Evolutionary conservation across 2,329 filamentous ascomycete species (phyloP), one percentile per base, ranked within the genome.

Genomic region (Rosellinia necatrix): DNA sequence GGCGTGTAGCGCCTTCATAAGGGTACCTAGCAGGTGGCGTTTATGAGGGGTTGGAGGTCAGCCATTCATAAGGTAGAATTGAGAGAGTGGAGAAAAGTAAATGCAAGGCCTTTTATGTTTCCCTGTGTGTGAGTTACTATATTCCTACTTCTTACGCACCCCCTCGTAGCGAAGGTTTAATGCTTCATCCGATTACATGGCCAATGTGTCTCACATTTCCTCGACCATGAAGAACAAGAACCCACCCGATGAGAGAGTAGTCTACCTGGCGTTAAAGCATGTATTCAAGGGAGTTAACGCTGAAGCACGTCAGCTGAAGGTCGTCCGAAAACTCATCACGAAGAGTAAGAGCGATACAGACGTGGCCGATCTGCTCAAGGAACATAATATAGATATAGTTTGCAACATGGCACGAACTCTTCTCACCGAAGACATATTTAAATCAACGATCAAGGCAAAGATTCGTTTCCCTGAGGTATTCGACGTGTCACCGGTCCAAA

Each of bases 211-310:
- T 25, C 13, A 21, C 4, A 21, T 15, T 17, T 17, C 8, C 8
- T 5, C 6, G 9, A 7, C 30, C 2, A 57, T 49, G 49, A 49
- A 49, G 30, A 35, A 49, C 42, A 57, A 53, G 10, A 57, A 57
- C 6, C 30, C 17, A 10, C 54, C 54, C 6, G 54, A 57, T 38
- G 49, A 57, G 49, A 24, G 54, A 34, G 49, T 52, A n/a, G 54
- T 57, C 15, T 57, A 57, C 21, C 21, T 57, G n/a, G 49, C 54
- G n/a, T 30, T 57, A 29, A 53, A 49, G 17, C 48, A 57, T 56
- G 42, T 56, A 12, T 56, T 56, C 37, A 52, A 52, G n/a, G 48
- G 49, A 3, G 15, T 13, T 6, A 51, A 57, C 5, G 49, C 37
- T 24, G 30, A 43, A 19, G 24, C 53, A 15, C 49, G 42, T 4